phyloP scores from a whole-genome alignment of 2,329 filamentous ascomycete genomes.

The Lecanicillium sp. region DNA sequence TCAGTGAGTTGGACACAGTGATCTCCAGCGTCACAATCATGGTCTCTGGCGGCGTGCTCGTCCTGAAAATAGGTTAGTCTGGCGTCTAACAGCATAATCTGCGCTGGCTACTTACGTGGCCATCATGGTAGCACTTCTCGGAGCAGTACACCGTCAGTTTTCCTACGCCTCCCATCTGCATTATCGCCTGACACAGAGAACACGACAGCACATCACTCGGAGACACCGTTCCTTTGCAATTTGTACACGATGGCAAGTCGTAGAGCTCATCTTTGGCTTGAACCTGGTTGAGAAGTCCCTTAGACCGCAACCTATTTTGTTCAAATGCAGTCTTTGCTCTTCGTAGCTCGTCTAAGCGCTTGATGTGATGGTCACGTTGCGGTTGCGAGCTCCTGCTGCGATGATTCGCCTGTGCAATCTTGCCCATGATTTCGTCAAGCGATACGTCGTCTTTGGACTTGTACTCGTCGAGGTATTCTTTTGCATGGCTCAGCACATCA shows the following conservation, averaged over 20 bases:
- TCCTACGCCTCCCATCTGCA: constrained; percentile 25
- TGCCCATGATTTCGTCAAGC: constrained; percentile 26
- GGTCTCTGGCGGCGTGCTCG: constrained; percentile 27
- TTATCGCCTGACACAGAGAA: constrained; percentile 34
- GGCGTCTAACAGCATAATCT: not conserved
- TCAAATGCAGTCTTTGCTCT: constrained; percentile 41
- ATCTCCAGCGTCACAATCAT: constrained; percentile 33
- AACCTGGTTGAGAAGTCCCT: constrained; percentile 22
- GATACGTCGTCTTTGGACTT: constrained; percentile 16
- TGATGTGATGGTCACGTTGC: constrained; percentile 28
- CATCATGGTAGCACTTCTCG: constrained; percentile 29
- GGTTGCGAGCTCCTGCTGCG: constrained; percentile 21
- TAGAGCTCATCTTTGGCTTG: constrained; percentile 26
- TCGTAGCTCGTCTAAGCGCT: constrained; percentile 36
- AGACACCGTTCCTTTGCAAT: constrained; percentile 27
- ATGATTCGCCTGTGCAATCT: constrained; percentile 22
- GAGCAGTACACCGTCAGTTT: constrained; percentile 37
- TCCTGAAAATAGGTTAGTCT: constrained; percentile 19
- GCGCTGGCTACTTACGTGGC: constrained; percentile 25
- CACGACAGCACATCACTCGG: constrained; percentile 31
- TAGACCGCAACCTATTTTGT: constrained; percentile 30
- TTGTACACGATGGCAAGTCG: constrained; percentile 29
- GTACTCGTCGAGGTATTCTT: constrained; percentile 32
- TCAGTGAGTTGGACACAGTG: constrained; percentile 30
- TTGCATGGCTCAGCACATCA: constrained; percentile 20